These are phyloP conservation scores for Flueggea neowawraea DNA, from an alignment of 441 rosid species.

Conservation along the genomic window DNA sequence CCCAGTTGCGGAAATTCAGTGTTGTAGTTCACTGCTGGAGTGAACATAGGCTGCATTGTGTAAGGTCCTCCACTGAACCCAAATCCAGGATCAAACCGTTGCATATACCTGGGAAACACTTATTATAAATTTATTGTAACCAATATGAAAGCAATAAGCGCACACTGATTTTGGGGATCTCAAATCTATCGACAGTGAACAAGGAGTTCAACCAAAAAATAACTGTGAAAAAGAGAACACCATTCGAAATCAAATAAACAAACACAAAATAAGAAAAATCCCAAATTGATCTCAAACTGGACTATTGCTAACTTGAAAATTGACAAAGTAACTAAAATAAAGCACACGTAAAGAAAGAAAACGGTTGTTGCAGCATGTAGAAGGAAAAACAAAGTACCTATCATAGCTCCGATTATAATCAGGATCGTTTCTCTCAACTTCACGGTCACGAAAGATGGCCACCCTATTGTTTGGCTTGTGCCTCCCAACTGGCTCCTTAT, in stretches of 20 bases:
- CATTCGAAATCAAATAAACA: too few relatives aligned
- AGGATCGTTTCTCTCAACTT: conserved; percentile 73
- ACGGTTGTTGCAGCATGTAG: not conserved
- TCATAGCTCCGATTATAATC: conserved; percentile 85
- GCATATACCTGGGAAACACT: conserved; percentile 50
- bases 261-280: too few relatives aligned
- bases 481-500: conserved; percentile 64
- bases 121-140: not conserved
- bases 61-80: conserved; percentile 64
- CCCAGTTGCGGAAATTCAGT: conserved; percentile 89
- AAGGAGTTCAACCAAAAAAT: too few relatives aligned
- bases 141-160: not conserved
- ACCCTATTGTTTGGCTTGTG: conserved; percentile 52
- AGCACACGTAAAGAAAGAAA: conserved; percentile 7
- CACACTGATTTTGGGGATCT: not conserved
- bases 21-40: conserved; percentile 77
- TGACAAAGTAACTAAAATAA: not conserved
- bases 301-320: too few relatives aligned
- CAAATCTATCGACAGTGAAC: not conserved
- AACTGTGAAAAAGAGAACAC: too few relatives aligned
- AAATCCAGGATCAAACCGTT: conserved; percentile 85
- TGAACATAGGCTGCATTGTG: conserved; percentile 62
- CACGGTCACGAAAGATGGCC: conserved; percentile 86
- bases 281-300: too few relatives aligned
- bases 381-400: conserved; percentile 31